Evolutionary conservation across 2,329 filamentous ascomycete species (phyloP), one percentile per base, ranked within the genome.

Genomic region (Chaetomiaceae sp.): DNA sequence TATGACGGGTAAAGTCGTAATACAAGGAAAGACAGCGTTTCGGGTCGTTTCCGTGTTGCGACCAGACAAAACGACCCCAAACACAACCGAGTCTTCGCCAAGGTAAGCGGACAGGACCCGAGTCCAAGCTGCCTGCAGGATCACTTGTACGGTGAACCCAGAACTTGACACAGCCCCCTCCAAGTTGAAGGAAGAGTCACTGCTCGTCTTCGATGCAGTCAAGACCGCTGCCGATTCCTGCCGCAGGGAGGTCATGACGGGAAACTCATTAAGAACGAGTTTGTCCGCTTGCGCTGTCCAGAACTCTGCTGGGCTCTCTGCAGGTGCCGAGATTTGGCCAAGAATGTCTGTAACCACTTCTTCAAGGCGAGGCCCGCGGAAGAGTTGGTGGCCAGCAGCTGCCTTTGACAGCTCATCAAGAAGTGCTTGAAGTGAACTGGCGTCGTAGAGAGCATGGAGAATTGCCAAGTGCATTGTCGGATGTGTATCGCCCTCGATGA

Each of bases 371-470:
- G 10, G 66, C 41, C 2, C 47, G 10, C 2, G 58, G 10, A 1
- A 6, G 29, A 20, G 1, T 7, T 43, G 12, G 1, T n/a, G 4
- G 2, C 22, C 49, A 4, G 58, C 62, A 8, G 76, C 70, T 10
- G 63, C 57, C 29, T 55, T 57, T 2, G 65, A 57, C 11, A 95
- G 68, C 54, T 84, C 78, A 0, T 69, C 59, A 2, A 95, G 65
- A 1, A 96, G 73, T 1, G 71, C 59, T 3, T 77, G 70, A 10
- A 96, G 67, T 8, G 88, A 89, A 33, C 79, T 73, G 0, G 88
- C 90, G 67, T 96, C 90, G 55, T 94, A 96, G 0, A 96, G 69
- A 0, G 86, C 86, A 65, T 96, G 90, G 52, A 94, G 84, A 3
- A 88, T 72, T 1, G 69, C 61, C 4, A 81, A 52, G 38, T 74